phyloP scores from a whole-genome alignment of 2,329 filamentous ascomycete genomes.

The Colletotrichum falcatum region DNA sequence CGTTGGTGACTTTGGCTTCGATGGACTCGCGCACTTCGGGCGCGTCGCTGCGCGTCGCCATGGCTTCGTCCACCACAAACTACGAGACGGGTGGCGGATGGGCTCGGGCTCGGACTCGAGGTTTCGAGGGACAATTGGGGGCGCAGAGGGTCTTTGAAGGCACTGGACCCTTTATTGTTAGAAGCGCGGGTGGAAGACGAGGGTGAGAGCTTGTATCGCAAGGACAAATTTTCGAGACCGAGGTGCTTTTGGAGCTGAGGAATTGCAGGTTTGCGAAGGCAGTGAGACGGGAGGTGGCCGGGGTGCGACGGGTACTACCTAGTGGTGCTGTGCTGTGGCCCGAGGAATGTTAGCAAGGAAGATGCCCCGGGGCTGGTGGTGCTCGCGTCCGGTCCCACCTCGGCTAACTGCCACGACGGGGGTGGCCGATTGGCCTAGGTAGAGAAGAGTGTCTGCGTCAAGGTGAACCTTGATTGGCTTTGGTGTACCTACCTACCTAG shows the following conservation, averaged over 20 bases:
- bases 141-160: constrained; percentile 11
- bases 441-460: not conserved
- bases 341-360: constrained; percentile 28
- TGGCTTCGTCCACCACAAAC: constrained; percentile 41
- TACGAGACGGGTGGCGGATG: not conserved
- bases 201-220: constrained; percentile 31
- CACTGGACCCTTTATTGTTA: constrained; percentile 16
- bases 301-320: constrained; percentile 25
- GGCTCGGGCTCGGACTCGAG: constrained; percentile 5
- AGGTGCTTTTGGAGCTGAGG: constrained; percentile 18
- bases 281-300: constrained; percentile 30
- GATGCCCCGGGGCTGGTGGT: not conserved
- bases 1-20: constrained; percentile 58
- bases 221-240: constrained; percentile 23
- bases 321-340: not conserved
- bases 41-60: constrained; percentile 57
- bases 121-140: constrained; percentile 20
- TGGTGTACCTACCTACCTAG: too few relatives aligned
- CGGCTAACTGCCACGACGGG: constrained; percentile 19
- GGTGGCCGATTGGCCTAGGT: constrained; percentile 13
- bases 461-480: not conserved
- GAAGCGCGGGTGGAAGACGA: constrained; percentile 13
- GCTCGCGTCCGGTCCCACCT: constrained; percentile 15
- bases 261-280: constrained; percentile 38
- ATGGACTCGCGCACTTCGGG: constrained; percentile 64